These are phyloP conservation scores for Capsella rubella DNA, from an alignment of 441 rosid species.

Conservation along the genomic window DNA sequence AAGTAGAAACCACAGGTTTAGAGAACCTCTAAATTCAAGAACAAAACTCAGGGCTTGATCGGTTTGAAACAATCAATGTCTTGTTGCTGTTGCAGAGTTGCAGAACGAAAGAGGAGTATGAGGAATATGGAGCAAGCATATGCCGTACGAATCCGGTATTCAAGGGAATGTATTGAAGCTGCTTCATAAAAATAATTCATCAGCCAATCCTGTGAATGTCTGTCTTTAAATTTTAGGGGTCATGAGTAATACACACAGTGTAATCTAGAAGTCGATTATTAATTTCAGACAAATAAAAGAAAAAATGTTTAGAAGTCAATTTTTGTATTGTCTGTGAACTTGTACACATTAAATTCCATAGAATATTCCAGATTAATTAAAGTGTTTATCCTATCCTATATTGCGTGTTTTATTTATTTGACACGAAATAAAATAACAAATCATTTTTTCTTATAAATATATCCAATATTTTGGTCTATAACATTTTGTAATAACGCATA, in stretches of 20 bases:
- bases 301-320: background rate
- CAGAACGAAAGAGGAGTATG: slow-evolving; percentile 96
- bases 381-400: too few relatives aligned
- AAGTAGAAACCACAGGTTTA: background rate
- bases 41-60: background rate
- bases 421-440: too few relatives aligned
- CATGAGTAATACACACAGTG: slow-evolving; percentile 17
- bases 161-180: slow-evolving; percentile 91
- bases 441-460: too few relatives aligned
- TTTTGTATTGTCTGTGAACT: background rate
- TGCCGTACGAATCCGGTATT: slow-evolving; percentile 98
- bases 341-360: background rate
- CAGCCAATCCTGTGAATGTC: slow-evolving; percentile 31
- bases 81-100: slow-evolving; percentile 66
- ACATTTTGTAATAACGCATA: too few relatives aligned
- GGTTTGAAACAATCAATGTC: slow-evolving; percentile 15
- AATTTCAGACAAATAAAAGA: slow-evolving; percentile 29
- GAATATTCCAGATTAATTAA: background rate
- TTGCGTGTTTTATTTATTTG: too few relatives aligned
- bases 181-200: background rate
- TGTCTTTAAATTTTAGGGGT: slow-evolving; percentile 19
- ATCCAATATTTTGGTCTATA: too few relatives aligned
- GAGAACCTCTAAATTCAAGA: slow-evolving; percentile 4
- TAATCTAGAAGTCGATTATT: slow-evolving; percentile 4
- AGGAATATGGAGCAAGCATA: slow-evolving; percentile 97